Evolutionary conservation across 495 filamentous ascomycete species (phyloP).

Genomic region (Friedmanniomyces endolithicus): DNA sequence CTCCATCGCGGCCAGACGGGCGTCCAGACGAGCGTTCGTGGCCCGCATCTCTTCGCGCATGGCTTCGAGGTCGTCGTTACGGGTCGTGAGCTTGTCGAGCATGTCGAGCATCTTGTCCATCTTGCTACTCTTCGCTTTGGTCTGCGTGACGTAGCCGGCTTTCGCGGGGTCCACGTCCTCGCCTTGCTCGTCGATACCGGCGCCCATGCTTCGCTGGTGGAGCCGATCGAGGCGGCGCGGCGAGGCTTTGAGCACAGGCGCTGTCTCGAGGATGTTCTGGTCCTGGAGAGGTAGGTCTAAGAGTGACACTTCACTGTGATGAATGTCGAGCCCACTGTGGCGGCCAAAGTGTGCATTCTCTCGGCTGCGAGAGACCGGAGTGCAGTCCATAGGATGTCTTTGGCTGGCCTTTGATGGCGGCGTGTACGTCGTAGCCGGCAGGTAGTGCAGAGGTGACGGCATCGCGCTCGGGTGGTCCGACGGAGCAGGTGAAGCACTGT

Average conservation of each 20-base stretch:
- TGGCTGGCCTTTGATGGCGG: constrained; percentile 4
- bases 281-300: not conserved
- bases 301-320: not conserved
- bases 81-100: constrained; percentile 3
- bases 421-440: constrained; percentile 12
- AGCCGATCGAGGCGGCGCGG: not conserved
- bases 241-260: not conserved
- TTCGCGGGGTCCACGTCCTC: constrained; percentile 8
- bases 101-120: constrained; percentile 10
- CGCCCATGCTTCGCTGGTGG: too few species aligned
- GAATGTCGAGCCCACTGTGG: not conserved
- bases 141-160: not conserved
- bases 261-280: constrained; percentile 2
- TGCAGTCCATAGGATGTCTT: not conserved
- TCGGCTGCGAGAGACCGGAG: not conserved
- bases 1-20: constrained; percentile 10
- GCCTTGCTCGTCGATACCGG: not conserved
- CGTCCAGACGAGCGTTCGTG: constrained; percentile 2
- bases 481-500: constrained; percentile 4
- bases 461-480: constrained; percentile 8
- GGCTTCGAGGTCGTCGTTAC: constrained; percentile 4
- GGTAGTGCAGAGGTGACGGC: constrained; percentile 16
- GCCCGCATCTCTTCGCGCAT: constrained; percentile 16
- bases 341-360: not conserved
- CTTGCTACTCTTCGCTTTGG: not conserved